Conservation (phyloP, 208 protist genomes). For the Leishmania tropica region DNA sequence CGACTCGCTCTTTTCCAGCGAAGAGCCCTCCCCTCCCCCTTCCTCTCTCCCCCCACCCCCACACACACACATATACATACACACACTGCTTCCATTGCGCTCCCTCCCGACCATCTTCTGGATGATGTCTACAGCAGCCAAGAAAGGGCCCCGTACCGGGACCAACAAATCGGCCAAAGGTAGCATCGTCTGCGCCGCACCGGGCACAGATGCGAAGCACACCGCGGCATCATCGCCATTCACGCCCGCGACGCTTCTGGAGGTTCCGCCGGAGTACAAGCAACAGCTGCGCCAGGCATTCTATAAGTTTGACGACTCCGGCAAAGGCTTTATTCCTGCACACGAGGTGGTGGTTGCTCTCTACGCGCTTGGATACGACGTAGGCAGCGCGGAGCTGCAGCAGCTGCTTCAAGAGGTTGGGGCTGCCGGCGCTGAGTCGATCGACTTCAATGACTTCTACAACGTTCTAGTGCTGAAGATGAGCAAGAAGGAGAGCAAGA, state of each 20-base stretch:
- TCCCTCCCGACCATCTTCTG: neutral
- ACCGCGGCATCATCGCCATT: slow-evolving; percentile 11
- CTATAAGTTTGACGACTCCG: slow-evolving; percentile 96
- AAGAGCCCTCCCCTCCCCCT: neutral
- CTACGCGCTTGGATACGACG: slow-evolving; percentile 95
- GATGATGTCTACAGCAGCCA: slow-evolving; percentile 3
- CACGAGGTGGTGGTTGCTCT: slow-evolving; percentile 93
- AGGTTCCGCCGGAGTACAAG: slow-evolving; percentile 78
- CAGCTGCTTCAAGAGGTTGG: slow-evolving; percentile 82
- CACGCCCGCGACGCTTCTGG: slow-evolving; percentile 49
- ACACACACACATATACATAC: neutral
- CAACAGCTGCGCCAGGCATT: slow-evolving; percentile 94
- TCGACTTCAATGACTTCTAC: slow-evolving; percentile 94
- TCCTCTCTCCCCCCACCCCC: neutral
- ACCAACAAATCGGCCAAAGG: slow-evolving; percentile 9
- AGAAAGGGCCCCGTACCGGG: neutral
- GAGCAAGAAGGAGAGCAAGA: slow-evolving; percentile 69
- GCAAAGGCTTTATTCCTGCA: slow-evolving; percentile 86
- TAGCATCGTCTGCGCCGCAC: neutral
- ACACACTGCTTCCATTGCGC: neutral
- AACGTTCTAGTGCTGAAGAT: slow-evolving; percentile 87
- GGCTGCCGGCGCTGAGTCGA: slow-evolving; percentile 44
- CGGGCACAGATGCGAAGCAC: slow-evolving; percentile 9
- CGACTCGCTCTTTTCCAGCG: neutral
- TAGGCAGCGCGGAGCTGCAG: slow-evolving; percentile 86